phyloP scores from a whole-genome alignment of 768 basidiomycete genomes.

The Cytidiella melzeri region DNA sequence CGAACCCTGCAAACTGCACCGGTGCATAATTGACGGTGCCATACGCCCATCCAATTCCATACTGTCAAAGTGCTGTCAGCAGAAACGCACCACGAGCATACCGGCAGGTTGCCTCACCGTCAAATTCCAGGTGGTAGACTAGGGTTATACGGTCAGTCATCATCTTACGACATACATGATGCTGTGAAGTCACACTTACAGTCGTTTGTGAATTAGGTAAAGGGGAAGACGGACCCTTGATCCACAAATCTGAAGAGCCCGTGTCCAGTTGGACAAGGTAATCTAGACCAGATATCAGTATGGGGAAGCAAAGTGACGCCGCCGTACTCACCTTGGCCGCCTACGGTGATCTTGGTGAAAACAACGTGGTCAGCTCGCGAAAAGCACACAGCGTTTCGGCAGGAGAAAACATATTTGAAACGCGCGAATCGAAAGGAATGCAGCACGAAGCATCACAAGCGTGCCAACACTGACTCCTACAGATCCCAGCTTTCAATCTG shows the following conservation, averaged over 20 bases:
- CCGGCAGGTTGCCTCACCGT: slow-evolving; percentile 41
- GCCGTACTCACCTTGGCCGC: slow-evolving; percentile 47
- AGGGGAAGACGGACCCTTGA: slow-evolving; percentile 18
- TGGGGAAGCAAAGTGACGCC: too few species aligned
- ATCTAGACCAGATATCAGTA: slow-evolving; percentile 31
- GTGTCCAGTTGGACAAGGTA: slow-evolving; percentile 79
- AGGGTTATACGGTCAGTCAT: background rate
- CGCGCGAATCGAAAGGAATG: too few species aligned
- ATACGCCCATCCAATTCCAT: slow-evolving; percentile 75
- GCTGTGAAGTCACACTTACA: slow-evolving; percentile 17
- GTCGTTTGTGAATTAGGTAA: slow-evolving; percentile 15
- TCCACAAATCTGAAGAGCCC: slow-evolving; percentile 81
- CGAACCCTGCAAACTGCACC: slow-evolving; percentile 67
- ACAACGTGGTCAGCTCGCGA: background rate
- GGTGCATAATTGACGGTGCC: slow-evolving; percentile 59
- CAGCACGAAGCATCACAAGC: background rate
- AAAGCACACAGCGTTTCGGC: too few species aligned
- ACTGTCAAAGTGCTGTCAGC: slow-evolving; percentile 45
- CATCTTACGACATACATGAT: background rate
- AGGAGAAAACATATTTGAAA: too few species aligned
- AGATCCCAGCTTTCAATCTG: slow-evolving; percentile 3
- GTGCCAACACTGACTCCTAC: background rate
- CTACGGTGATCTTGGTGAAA: slow-evolving; percentile 53
- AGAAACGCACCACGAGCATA: background rate
- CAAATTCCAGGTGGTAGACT: slow-evolving; percentile 44